These are phyloP conservation scores for Stenogyne calaminthoides DNA, from an alignment of 305 asterid genomes.

Conservation along the genomic window DNA sequence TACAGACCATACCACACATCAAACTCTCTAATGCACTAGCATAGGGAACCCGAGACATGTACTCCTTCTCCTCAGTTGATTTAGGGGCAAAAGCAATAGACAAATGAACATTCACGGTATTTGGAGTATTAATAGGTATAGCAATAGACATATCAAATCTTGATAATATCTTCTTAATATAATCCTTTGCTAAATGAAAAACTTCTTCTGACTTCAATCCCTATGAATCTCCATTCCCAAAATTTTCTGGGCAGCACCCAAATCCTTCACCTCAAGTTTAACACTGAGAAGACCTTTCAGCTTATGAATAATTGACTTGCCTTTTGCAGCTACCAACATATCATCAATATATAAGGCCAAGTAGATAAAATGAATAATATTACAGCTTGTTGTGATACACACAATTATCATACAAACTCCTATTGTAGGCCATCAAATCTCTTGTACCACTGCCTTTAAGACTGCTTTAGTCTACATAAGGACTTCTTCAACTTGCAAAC, in stretches of 20 bases:
- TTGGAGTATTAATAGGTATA: neutral
- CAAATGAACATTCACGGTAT: neutral
- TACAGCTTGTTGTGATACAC: neutral
- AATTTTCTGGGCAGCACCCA: neutral
- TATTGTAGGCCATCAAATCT: neutral
- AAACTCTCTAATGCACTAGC: neutral
- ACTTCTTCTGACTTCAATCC: too few relatives aligned
- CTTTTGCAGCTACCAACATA: neutral
- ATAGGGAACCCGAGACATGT: neutral
- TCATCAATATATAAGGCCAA: neutral
- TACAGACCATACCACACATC: conserved; percentile 3
- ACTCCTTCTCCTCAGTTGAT: neutral
- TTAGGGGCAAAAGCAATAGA: neutral
- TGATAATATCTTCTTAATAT: neutral
- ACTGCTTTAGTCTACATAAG: neutral
- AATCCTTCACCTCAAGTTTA: neutral
- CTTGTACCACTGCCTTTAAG: neutral
- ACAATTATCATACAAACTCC: neutral
- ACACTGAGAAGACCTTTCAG: neutral
- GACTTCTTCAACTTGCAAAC: neutral
- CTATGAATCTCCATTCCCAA: neutral
- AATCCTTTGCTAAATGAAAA: neutral
- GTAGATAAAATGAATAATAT: neutral
- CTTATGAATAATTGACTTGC: neutral
- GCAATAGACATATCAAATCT: neutral